Evolutionary conservation across 1,139 yeast species (phyloP).

Genomic region (Kurtzmaniella quercitrusa): DNA sequence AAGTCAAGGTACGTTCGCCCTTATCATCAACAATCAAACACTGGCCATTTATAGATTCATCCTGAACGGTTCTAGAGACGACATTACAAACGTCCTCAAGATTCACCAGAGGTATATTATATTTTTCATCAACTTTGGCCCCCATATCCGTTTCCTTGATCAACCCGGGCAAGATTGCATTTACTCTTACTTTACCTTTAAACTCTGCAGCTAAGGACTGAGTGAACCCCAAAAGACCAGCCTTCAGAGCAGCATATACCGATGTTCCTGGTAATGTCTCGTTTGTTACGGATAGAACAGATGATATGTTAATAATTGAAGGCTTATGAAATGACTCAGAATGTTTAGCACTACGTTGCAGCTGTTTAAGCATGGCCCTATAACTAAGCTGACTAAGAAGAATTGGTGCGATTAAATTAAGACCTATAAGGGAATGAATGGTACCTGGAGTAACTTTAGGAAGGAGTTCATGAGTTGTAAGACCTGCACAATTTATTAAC

Average conservation of each 20-base stretch:
- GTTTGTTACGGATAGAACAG: conserved; percentile 53
- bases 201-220: conserved; percentile 61
- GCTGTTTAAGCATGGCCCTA: conserved; percentile 44
- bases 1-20: neutral
- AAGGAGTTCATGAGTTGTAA: conserved; percentile 59
- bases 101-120: conserved; percentile 15
- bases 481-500: conserved; percentile 79
- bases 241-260: conserved; percentile 77
- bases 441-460: conserved; percentile 37
- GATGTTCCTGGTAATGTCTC: conserved; percentile 55
- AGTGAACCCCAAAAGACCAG: conserved; percentile 71
- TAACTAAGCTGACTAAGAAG: conserved; percentile 42
- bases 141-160: conserved; percentile 75
- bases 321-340: conserved; percentile 15
- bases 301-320: conserved; percentile 60
- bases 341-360: conserved; percentile 12
- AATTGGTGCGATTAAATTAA: conserved; percentile 68
- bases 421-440: conserved; percentile 47
- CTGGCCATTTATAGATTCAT: conserved; percentile 37
- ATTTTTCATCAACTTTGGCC: conserved; percentile 19
- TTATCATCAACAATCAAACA: conserved; percentile 24
- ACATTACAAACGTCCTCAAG: conserved; percentile 24
- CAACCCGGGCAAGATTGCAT: conserved; percentile 70
- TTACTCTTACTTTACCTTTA: conserved; percentile 49
- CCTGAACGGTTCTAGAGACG: conserved; percentile 24